phyloP scores from a whole-genome alignment of 2,329 filamentous ascomycete species.

The Trichophyton simii region DNA sequence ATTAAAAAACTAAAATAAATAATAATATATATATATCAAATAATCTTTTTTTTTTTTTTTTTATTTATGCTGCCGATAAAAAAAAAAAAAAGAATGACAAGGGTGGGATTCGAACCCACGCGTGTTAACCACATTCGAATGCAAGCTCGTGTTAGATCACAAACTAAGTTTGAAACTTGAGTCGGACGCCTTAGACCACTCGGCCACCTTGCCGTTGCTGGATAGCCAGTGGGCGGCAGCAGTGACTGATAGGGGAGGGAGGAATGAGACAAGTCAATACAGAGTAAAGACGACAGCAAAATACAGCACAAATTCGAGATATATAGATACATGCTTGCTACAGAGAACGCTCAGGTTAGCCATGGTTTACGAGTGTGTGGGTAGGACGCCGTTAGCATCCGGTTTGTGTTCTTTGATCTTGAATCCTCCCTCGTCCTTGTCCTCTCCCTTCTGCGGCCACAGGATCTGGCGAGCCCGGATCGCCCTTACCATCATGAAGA shows the following conservation, averaged over 20 bases:
- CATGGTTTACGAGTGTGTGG: not conserved
- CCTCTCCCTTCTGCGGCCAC: constrained; percentile 61
- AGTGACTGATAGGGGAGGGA: not conserved
- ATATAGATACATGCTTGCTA: not conserved
- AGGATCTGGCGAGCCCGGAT: constrained; percentile 55
- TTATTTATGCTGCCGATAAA: not conserved
- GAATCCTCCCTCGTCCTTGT: constrained; percentile 50
- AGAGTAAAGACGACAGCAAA: not conserved
- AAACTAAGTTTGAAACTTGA: constrained; percentile 3
- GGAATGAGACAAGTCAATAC: no score
- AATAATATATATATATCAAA: not conserved
- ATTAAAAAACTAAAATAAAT: not conserved
- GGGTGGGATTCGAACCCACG: constrained; percentile 3
- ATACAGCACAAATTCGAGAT: not conserved
- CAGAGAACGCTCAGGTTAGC: no score
- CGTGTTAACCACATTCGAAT: constrained; percentile 2
- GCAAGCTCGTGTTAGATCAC: not conserved
- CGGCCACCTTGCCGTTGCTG: not conserved
- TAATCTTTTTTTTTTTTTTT: not conserved
- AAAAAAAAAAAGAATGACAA: not conserved
- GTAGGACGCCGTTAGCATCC: not conserved
- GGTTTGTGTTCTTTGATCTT: constrained; percentile 24
- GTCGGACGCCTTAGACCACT: not conserved
- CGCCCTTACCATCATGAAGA: constrained; percentile 57
- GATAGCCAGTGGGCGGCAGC: no score